These are phyloP conservation scores for Pythium coloratum DNA, from an alignment of 352 stramenopile species.

Conservation along the genomic window DNA sequence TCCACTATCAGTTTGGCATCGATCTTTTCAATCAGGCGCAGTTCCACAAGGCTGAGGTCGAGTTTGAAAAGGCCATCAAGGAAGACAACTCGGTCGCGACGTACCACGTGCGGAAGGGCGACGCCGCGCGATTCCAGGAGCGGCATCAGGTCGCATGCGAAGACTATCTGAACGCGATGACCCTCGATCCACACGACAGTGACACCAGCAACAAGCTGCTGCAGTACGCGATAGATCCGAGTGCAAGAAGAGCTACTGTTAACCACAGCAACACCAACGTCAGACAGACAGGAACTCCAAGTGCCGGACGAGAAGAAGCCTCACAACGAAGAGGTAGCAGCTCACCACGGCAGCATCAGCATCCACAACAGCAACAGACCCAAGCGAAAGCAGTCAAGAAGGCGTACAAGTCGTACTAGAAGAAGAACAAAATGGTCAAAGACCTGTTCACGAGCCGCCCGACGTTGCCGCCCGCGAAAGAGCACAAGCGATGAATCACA, in stretches of 20 bases:
- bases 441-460: constrained; percentile 56
- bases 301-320: background rate
- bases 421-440: constrained; percentile 57
- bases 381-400: constrained; percentile 19
- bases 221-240: constrained; percentile 43
- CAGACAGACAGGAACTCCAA: constrained; percentile 7
- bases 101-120: constrained; percentile 73
- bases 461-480: constrained; percentile 35
- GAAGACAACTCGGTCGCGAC: constrained; percentile 50
- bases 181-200: constrained; percentile 55
- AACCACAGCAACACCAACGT: background rate
- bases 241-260: background rate
- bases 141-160: constrained; percentile 53
- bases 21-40: constrained; percentile 72
- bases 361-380: constrained; percentile 1
- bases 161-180: constrained; percentile 52
- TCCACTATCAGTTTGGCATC: constrained; percentile 84
- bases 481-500: background rate
- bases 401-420: constrained; percentile 46
- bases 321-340: background rate
- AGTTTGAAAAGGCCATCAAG: constrained; percentile 60
- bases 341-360: background rate
- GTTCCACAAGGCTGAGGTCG: constrained; percentile 78
- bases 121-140: constrained; percentile 74
- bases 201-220: constrained; percentile 66